A percentile compares a stretch with the other conserved stretches of the same genome.
phyloP scores from a whole-genome alignment of 169 alveolate species.

The Plasmodium gonderi region DNA sequence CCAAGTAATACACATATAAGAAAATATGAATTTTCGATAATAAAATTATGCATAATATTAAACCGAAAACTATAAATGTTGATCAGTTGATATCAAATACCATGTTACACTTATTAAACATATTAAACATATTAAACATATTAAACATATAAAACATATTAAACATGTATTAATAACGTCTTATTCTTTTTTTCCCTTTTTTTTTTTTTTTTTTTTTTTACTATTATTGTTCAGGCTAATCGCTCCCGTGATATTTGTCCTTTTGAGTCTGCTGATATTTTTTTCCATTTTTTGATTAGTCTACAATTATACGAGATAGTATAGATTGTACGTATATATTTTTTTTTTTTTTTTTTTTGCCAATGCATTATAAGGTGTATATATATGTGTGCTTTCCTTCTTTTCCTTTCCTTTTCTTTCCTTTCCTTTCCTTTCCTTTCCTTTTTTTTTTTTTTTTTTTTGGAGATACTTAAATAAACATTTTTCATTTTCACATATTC shows the following conservation, averaged over 20 bases:
- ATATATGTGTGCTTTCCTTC: neutral
- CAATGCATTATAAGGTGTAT: neutral
- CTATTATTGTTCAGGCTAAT: slow-evolving; percentile 13
- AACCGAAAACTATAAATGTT: too few species aligned
- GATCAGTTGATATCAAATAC: too few species aligned
- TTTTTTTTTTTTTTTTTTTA: slow-evolving; percentile 10
- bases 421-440: neutral
- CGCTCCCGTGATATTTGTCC: slow-evolving; percentile 61
- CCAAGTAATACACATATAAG: slow-evolving; percentile 36
- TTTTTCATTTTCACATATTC: neutral
- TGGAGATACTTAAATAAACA: neutral
- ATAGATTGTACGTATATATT: neutral
- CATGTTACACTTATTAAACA: too few species aligned
- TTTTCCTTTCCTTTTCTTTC: neutral
- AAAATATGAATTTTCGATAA: too few species aligned
- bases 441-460: neutral
- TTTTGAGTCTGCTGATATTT: slow-evolving; percentile 54
- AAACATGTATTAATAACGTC: neutral
- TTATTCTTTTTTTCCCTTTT: neutral
- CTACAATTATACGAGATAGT: neutral
- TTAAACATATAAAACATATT: neutral
- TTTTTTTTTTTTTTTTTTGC: neutral
- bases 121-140: neutral
- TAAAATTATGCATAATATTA: too few species aligned
- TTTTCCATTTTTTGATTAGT: slow-evolving; percentile 16